Base-by-base conservation (phyloP, 2,329 filamentous ascomycete genomes). In the Lasiodiplodia theobromae region DNA sequence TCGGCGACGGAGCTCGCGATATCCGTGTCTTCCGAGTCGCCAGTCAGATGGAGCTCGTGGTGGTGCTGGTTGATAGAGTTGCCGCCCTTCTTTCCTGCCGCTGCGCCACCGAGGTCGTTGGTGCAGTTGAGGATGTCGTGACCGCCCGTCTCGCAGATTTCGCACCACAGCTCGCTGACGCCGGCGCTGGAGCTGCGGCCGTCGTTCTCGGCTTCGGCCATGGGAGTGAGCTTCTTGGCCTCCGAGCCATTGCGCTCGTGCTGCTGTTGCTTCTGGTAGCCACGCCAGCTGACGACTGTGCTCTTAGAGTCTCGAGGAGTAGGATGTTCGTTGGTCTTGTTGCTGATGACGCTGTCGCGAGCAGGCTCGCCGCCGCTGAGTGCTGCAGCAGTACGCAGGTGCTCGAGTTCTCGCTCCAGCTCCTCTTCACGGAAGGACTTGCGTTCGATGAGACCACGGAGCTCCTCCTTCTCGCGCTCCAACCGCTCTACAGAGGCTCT, bases 61-160 rank as follows among this genome's bases (percentile, higher is more conserved):
- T 66, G 67, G 70, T 72, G 72, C 66, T 77, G 72, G 21, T 74
- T 63, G 63, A 62, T 56, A 0, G 70, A 66, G 86, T 89, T 47
- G 38, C 47, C 49, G n/a, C 47, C 44, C 7, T 47, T 31, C 16
- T 23, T 44, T 11, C 28, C 44, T 12, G 52, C 57, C 11, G 23
- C 57, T 14, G 64, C 79, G 92, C 73, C 73, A 34, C 75, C 95
- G 90, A 97, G 67, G 14, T 65, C 67, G 51, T 68, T 96, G 66
- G 92, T 94, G 85, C 95, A 98, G 25, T 92, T 96, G 68, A 98
- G 84, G 70, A 98, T 97, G 75, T 98, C 95, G 77, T 98, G 95
- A 18, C 95, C 94, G 57, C 88, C 87, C 40, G 92, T 92, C 82
- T 97, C 94, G 82, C 95, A 98, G 71, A 98, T 96, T 81, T 98